phyloP scores from a whole-genome alignment of 2,329 filamentous ascomycete genomes.

The Fusarium proliferatum region DNA sequence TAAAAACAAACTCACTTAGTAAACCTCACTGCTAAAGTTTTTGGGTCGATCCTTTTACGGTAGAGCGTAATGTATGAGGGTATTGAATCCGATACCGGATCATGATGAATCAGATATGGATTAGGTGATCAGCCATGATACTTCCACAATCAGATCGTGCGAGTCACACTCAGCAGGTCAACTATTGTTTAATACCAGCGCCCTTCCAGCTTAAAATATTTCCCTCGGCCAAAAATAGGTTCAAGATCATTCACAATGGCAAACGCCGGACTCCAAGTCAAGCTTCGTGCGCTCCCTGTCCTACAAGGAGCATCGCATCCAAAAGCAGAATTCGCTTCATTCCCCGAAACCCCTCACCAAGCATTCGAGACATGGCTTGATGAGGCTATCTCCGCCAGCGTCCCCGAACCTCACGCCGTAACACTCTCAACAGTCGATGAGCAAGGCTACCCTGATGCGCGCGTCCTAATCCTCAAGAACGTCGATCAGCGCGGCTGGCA shows the following conservation, averaged over 20 bases:
- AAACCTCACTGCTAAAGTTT: accelerated
- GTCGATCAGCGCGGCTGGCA: conserved; percentile 14
- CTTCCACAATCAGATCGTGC: neutral
- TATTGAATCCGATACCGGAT: neutral
- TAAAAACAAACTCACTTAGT: no score
- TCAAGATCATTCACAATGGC: neutral
- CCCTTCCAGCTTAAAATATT: no score
- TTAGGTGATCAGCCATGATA: neutral
- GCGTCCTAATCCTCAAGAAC: conserved; percentile 9
- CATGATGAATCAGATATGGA: neutral
- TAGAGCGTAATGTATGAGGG: accelerated
- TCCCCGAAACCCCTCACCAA: conserved; percentile 3
- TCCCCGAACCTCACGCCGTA: conserved; percentile 8
- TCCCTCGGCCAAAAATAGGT: no score
- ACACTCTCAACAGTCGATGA: neutral
- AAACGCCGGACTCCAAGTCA: neutral
- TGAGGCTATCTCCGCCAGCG: neutral
- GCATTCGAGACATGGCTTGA: conserved; percentile 3
- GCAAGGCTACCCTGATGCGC: neutral
- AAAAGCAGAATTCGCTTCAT: neutral
- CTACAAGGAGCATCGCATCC: neutral
- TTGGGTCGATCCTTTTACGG: accelerated
- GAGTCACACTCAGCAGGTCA: neutral
- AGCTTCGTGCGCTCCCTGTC: neutral
- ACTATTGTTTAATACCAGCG: no score